Conservation (phyloP, 805 yeast species). For the Spathaspora passalidarum region DNA sequence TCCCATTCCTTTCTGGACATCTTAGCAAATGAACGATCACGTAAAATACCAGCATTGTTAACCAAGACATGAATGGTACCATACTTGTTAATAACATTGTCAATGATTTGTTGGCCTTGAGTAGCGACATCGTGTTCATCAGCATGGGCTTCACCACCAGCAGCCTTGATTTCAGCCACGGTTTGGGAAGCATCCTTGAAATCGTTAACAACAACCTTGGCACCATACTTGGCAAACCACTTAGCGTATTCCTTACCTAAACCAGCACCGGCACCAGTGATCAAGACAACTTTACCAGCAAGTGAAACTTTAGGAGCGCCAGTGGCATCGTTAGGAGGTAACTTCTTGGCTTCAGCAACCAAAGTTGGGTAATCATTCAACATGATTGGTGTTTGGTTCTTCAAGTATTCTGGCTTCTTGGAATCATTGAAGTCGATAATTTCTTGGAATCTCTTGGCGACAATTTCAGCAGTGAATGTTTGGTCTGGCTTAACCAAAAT, state of each 20-base stretch:
- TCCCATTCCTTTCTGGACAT: conserved; percentile 85
- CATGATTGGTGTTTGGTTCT: conserved; percentile 64
- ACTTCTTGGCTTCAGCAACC: conserved; percentile 47
- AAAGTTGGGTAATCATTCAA: conserved; percentile 69
- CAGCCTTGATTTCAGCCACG: conserved; percentile 68
- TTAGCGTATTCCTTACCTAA: conserved; percentile 88
- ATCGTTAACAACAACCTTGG: conserved; percentile 92
- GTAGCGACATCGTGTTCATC: conserved; percentile 79
- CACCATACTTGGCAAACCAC: conserved; percentile 85
- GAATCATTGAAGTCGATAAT: conserved; percentile 62
- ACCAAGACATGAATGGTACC: conserved; percentile 84
- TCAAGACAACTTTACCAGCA: conserved; percentile 79
- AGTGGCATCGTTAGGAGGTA: conserved; percentile 48
- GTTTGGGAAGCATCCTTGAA: conserved; percentile 70
- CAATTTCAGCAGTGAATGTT: conserved; percentile 80
- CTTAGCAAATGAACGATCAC: conserved; percentile 85
- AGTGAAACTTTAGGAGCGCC: conserved; percentile 52
- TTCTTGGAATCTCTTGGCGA: conserved; percentile 62
- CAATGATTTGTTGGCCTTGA: conserved; percentile 70
- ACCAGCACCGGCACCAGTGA: conserved; percentile 96
- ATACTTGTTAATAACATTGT: conserved; percentile 70
- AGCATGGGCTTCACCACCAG: conserved; percentile 80
- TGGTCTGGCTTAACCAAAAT: conserved; percentile 76
- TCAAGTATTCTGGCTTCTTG: conserved; percentile 46
- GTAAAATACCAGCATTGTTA: conserved; percentile 92